Evolutionary conservation across 371 early-diverging fungal species (phyloP), one percentile per base, ranked within the genome.

Genomic region (Apophysomyces trapeziformis): DNA sequence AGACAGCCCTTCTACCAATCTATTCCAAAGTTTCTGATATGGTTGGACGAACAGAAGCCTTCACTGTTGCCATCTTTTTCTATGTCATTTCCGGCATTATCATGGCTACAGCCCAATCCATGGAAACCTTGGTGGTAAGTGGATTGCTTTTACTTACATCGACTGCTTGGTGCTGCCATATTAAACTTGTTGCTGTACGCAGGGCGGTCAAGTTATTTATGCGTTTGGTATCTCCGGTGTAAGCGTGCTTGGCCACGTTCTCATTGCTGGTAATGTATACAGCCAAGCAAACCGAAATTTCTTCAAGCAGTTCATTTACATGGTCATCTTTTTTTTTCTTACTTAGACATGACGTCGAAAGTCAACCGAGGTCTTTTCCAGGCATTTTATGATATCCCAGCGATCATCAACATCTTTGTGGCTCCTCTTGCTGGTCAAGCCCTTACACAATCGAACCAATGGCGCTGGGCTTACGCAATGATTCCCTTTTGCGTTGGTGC

Each of bases 21-120:
- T 83, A 78, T 61, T 71, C 79, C n/a, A 83, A 83, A 57, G 64
- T 78, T 14, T 72, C 80, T 2, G 83, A 83, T 63, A 73, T 83
- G 58, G 60, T 69, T 47, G 83, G 83, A 2, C 69, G 83, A 63
- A 70, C 78, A 35, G 63, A 71, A 63, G 57, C 75, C 7, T 75
- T 75, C 69, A 73, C 77, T 32, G 21, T 77, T 8, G 68, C 79
- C 38, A 68, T 80, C 59, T 21, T 75, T n/a, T 77, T 75, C 35
- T 83, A 78, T 44, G 41, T 76, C 18, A 26, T 80, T 35, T 80
- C 79, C 16, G 76, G 70, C 61, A 67, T 68, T 26, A 68, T 78
- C 46, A 68, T 72, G 46, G 79, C 80, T 16, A 70, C 70, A 36
- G 43, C 79, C 45, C 67, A 73, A 38, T n/a, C 36, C 1, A 77